Evolutionary conservation across 2,329 filamentous ascomycete genomes (phyloP).

Genomic region (Colletotrichum orbiculare): DNA sequence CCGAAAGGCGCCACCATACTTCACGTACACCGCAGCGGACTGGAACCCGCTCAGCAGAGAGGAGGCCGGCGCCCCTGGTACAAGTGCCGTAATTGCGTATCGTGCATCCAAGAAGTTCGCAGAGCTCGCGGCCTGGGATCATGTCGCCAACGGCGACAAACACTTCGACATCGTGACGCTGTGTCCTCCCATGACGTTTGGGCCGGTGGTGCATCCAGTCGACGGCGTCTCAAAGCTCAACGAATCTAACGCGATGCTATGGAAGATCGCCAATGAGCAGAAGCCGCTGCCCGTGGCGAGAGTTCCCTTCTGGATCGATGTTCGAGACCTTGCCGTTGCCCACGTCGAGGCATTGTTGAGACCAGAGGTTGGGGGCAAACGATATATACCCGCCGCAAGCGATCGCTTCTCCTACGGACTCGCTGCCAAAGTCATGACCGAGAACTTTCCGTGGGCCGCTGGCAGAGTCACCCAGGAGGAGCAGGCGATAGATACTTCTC

Average conservation of each 20-base stretch:
- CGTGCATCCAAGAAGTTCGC: slow-evolving; percentile 49
- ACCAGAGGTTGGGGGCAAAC: slow-evolving; percentile 49
- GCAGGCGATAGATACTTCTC: slow-evolving; percentile 48
- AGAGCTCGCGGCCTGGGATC: slow-evolving; percentile 48
- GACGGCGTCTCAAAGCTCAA: slow-evolving; percentile 49
- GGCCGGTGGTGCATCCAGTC: slow-evolving; percentile 55
- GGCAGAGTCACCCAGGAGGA: slow-evolving; percentile 46
- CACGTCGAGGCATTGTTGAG: slow-evolving; percentile 55
- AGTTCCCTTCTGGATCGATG: slow-evolving; percentile 59
- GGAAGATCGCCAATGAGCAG: slow-evolving; percentile 51
- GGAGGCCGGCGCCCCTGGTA: slow-evolving; percentile 53
- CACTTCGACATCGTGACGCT: slow-evolving; percentile 56
- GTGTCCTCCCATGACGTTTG: slow-evolving; percentile 58
- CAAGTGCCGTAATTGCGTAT: slow-evolving; percentile 53
- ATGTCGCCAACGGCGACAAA: slow-evolving; percentile 46
- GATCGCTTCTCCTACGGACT: slow-evolving; percentile 59
- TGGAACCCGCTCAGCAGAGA: slow-evolving; percentile 68
- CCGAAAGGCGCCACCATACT: slow-evolving; percentile 59
- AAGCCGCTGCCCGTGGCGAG: slow-evolving; percentile 50
- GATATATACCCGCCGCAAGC: slow-evolving; percentile 53
- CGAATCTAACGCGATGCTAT: slow-evolving; percentile 55
- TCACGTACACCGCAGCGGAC: slow-evolving; percentile 64
- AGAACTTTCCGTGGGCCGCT: slow-evolving; percentile 51
- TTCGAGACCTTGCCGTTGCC: slow-evolving; percentile 56
- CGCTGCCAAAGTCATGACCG: slow-evolving; percentile 54